These are phyloP conservation scores for Aspergillus tanneri DNA, from an alignment of 2,329 filamentous ascomycete species.

Conservation along the genomic window DNA sequence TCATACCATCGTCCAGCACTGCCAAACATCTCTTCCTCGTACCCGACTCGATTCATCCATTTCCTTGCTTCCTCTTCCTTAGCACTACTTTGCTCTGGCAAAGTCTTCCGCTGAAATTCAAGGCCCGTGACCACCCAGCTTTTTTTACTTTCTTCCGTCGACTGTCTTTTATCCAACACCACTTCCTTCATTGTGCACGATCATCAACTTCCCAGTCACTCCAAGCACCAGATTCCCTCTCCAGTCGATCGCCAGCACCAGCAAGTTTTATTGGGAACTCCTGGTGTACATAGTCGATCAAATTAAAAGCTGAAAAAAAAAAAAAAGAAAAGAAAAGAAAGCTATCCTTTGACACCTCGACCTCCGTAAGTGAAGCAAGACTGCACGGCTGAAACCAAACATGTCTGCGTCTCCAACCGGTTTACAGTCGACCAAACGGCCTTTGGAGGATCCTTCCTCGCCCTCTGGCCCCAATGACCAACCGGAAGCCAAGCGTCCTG, in stretches of 20 bases:
- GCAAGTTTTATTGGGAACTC: constrained; percentile 89
- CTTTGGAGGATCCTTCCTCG: constrained; percentile 94
- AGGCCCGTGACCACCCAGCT: constrained; percentile 29
- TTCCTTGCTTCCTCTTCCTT: constrained; percentile 19
- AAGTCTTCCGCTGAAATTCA: constrained; percentile 22
- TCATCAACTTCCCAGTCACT: constrained; percentile 29
- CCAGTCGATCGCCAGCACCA: constrained; percentile 61
- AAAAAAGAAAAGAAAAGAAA: constrained; percentile 52
- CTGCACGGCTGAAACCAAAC: constrained; percentile 38
- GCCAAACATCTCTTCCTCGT: constrained; percentile 20
- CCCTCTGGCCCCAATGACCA: constrained; percentile 88
- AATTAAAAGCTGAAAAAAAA: constrained; percentile 56
- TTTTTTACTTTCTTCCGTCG: constrained; percentile 29
- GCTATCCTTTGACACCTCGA: constrained; percentile 45
- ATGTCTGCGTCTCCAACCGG: constrained; percentile 69
- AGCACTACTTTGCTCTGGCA: constrained; percentile 24
- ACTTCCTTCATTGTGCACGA: constrained; percentile 36
- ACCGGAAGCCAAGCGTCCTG: constrained; percentile 94
- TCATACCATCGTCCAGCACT: constrained; percentile 24
- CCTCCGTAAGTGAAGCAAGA: constrained; percentile 44
- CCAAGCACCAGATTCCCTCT: constrained; percentile 42
- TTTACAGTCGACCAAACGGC: constrained; percentile 69
- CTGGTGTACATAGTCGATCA: constrained; percentile 75
- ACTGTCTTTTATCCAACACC: constrained; percentile 38
- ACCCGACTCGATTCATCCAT: constrained; percentile 24